Percentiles rank a stretch among this genome's conserved stretches.
These are phyloP conservation scores for Sugiyamaella mastotermitis DNA, from an alignment of 805 yeast species.

Conservation along the genomic window DNA sequence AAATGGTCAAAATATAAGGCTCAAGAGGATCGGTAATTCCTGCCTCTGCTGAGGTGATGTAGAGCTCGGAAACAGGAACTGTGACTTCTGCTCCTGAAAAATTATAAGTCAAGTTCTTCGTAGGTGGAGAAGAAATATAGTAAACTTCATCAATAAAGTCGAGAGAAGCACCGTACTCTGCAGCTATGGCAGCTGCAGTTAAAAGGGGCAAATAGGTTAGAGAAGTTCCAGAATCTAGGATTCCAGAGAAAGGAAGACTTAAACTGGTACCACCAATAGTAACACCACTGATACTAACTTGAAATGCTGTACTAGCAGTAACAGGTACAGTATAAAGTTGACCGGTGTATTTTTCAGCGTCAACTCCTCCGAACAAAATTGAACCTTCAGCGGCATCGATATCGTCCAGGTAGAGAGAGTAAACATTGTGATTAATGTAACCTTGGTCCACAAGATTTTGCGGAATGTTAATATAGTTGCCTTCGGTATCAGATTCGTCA, in stretches of 20 bases:
- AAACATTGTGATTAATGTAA: conserved; percentile 35
- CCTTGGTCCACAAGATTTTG: conserved; percentile 46
- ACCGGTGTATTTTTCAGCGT: conserved; percentile 42
- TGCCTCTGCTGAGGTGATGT: conserved; percentile 13
- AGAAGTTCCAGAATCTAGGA: conserved; percentile 25
- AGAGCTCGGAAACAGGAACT: conserved; percentile 22
- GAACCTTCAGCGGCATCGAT: conserved; percentile 31
- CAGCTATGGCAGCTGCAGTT: conserved; percentile 27
- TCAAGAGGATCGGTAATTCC: conserved; percentile 9
- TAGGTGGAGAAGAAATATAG: conserved; percentile 13
- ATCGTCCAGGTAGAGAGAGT: conserved; percentile 42
- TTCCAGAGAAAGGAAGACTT: conserved; percentile 11
- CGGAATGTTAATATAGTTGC: conserved; percentile 59
- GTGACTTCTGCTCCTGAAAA: conserved; percentile 30
- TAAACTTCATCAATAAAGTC: conserved; percentile 24
- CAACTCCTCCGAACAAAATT: conserved; percentile 50
- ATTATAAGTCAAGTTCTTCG: conserved; percentile 35
- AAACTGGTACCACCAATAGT: conserved; percentile 6
- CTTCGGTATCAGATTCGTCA: conserved; percentile 20
- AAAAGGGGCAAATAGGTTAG: conserved; percentile 20
- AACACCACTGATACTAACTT: conserved; percentile 9
- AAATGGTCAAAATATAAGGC: conserved; percentile 12
- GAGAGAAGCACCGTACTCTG: conserved; percentile 36
- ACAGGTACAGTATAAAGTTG: conserved; percentile 21
- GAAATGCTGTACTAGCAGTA: conserved; percentile 9